Percentiles rank a stretch among this genome's conserved stretches.
Evolutionary conservation across 805 yeast genomes (phyloP).

Genomic region (Yamadazyma phyllophila): DNA sequence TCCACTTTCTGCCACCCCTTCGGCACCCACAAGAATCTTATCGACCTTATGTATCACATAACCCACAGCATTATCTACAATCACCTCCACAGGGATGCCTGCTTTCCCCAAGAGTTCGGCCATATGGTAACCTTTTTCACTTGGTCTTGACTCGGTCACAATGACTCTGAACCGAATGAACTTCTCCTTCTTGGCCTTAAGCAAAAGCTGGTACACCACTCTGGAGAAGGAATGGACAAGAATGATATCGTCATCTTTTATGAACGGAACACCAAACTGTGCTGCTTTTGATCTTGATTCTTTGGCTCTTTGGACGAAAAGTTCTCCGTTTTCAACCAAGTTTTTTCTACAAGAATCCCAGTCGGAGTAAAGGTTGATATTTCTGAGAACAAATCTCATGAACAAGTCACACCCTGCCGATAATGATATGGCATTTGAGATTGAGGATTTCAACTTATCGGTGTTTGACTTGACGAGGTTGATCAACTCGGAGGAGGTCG

Average conservation of each 20-base stretch:
- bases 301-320: conserved; percentile 89
- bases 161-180: conserved; percentile 83
- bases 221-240: conserved; percentile 91
- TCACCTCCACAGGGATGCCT: conserved; percentile 83
- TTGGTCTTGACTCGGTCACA: conserved; percentile 91
- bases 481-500: conserved; percentile 91
- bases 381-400: conserved; percentile 87
- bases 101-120: conserved; percentile 62
- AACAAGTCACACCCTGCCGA: conserved; percentile 98
- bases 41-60: conserved; percentile 87
- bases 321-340: conserved; percentile 88
- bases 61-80: conserved; percentile 93
- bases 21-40: conserved; percentile 95
- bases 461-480: conserved; percentile 77
- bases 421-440: conserved; percentile 87
- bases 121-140: conserved; percentile 70
- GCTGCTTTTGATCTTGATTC: conserved; percentile 87
- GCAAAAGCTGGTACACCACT: conserved; percentile 75
- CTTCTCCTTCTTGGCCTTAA: conserved; percentile 69
- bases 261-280: conserved; percentile 80
- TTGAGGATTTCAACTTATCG: conserved; percentile 66
- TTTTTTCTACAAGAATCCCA: conserved; percentile 93
- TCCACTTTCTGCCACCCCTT: conserved; percentile 98
- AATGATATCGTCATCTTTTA: conserved; percentile 88
- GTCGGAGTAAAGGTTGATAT: conserved; percentile 82